phyloP scores from a whole-genome alignment of 2,329 filamentous ascomycete genomes.

The Eutypella sp. region DNA sequence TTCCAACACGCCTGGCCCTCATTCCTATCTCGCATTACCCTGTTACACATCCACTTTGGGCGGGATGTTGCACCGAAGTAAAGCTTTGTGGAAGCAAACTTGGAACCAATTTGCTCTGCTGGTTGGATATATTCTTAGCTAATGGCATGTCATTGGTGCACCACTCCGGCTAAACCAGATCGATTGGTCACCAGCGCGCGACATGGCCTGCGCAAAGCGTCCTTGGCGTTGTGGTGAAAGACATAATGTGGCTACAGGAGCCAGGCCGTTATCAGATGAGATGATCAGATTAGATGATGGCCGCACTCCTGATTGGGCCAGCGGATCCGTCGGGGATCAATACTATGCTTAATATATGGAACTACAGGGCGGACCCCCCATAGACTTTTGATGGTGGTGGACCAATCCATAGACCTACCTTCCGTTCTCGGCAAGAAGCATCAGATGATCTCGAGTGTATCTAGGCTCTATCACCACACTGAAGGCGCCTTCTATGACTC shows the following conservation, averaged over 20 bases:
- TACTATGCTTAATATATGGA: background rate
- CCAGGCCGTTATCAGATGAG: background rate
- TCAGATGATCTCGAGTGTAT: background rate
- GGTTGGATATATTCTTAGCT: background rate
- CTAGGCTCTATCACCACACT: too few species aligned
- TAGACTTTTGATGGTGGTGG: too few species aligned
- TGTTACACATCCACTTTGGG: background rate
- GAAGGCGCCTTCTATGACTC: too few species aligned
- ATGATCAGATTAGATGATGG: background rate
- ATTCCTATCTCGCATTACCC: too few species aligned
- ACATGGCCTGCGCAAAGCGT: background rate
- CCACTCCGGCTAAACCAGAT: background rate
- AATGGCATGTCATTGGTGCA: background rate
- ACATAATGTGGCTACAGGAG: too few species aligned
- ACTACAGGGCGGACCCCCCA: background rate
- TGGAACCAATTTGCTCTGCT: too few species aligned
- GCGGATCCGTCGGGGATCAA: background rate
- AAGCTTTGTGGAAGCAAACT: too few species aligned
- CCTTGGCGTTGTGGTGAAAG: background rate
- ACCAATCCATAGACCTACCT: background rate
- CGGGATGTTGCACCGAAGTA: background rate
- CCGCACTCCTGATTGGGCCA: background rate
- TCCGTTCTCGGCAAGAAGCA: background rate
- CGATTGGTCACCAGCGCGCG: background rate
- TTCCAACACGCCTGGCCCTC: too few species aligned